Evolutionary conservation across 768 basidiomycete species (phyloP).

Genomic region (Chalciporus pseudorubinellus): DNA sequence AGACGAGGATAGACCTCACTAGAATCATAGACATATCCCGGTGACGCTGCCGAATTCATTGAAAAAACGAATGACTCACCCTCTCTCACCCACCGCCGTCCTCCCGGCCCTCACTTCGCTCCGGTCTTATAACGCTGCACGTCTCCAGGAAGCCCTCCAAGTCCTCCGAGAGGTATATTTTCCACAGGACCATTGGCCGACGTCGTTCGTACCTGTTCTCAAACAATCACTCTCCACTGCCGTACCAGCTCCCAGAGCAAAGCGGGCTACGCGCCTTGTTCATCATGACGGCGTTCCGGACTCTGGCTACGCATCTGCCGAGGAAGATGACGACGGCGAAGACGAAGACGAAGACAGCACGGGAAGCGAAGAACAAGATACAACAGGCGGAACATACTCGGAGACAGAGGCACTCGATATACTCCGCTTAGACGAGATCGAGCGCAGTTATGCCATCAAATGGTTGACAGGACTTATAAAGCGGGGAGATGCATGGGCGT

Average conservation of each 20-base stretch:
- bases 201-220: constrained; percentile 13
- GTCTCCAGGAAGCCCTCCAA: constrained; percentile 40
- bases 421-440: constrained; percentile 61
- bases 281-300: constrained; percentile 54
- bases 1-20: constrained; percentile 2
- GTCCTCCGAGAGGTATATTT: constrained; percentile 54
- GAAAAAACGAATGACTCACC: constrained; percentile 13
- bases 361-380: constrained; percentile 18
- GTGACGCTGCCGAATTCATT: neutral
- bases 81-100: constrained; percentile 43
- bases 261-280: constrained; percentile 21
- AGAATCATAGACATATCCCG: constrained; percentile 7
- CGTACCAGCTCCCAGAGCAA: constrained; percentile 26
- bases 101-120: constrained; percentile 59
- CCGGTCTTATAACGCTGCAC: constrained; percentile 31
- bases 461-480: constrained; percentile 75
- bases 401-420: constrained; percentile 36
- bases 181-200: constrained; percentile 31
- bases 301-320: constrained; percentile 77
- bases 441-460: constrained; percentile 63
- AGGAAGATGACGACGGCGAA: constrained; percentile 50
- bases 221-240: constrained; percentile 12
- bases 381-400: neutral
- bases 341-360: constrained; percentile 12
- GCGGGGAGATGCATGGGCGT: constrained; percentile 54